A percentile compares a stretch with the other conserved stretches of the same genome.
phyloP scores from a whole-genome alignment of 2,329 filamentous ascomycete species.

The Clonostachys rosea region DNA sequence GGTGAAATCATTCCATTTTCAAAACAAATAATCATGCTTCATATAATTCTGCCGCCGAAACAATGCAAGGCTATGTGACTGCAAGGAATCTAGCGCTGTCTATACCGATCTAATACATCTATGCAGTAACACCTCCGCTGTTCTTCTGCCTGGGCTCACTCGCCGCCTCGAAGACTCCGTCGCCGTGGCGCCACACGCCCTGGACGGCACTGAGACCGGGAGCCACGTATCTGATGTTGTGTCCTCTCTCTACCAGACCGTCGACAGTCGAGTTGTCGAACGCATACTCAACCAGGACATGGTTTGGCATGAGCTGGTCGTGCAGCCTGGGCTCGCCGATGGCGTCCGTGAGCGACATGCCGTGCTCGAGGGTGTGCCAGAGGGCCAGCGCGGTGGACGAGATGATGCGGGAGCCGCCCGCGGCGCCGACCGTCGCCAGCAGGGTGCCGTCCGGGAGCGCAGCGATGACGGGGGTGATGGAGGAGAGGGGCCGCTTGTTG shows the following conservation, averaged over 20 bases:
- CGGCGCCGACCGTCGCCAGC: constrained; percentile 67
- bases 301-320: constrained; percentile 75
- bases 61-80: too few species aligned
- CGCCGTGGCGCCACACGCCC: constrained; percentile 52
- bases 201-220: constrained; percentile 66
- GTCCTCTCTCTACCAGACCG: constrained; percentile 59
- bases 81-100: not conserved
- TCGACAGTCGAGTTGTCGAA: constrained; percentile 63
- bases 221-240: constrained; percentile 67
- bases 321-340: constrained; percentile 67
- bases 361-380: constrained; percentile 66
- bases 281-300: constrained; percentile 59
- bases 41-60: too few species aligned
- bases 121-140: constrained; percentile 57
- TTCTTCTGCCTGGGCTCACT: constrained; percentile 71
- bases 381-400: constrained; percentile 72
- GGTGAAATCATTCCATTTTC: too few species aligned
- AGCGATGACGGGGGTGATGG: constrained; percentile 75
- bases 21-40: too few species aligned
- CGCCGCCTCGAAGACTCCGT: constrained; percentile 73
- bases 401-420: constrained; percentile 80
- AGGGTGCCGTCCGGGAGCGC: constrained; percentile 59
- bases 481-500: constrained; percentile 77
- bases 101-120: constrained; percentile 2
- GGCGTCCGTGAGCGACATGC: constrained; percentile 54